Evolutionary conservation across 768 basidiomycete species (phyloP), one percentile per base, ranked within the genome.

Genomic region (Hericium rajendrae): DNA sequence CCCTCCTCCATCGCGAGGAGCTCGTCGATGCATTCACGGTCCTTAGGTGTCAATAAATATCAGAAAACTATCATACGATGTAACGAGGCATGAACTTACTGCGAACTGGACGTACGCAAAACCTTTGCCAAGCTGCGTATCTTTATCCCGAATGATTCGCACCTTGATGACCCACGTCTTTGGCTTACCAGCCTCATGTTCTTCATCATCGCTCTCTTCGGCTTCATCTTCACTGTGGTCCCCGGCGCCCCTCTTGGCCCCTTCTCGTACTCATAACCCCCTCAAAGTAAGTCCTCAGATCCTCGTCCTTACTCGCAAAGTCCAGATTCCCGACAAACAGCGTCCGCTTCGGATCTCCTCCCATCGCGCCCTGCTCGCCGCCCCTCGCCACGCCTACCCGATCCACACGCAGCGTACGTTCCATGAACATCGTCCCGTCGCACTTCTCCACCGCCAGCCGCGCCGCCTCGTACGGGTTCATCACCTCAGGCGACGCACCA

Each of bases 241-340:
- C 3, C 60, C 62, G 6, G 59, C 61, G 28, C 69, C 70, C 9
- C 84, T 80, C 84, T 80, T 12, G 76, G 73, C 0, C 92, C 92
- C 43, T 82, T 76, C 72, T 93, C 1, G 78, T 73, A 41, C 74
- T 78, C 16, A 97, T 70, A 37, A 92, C 67, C 4, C 77, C 79
- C 70, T 98, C 94, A 56, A 97, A 94, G 70, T 91, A 97, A 4
- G 75, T 78, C 26, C 97, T 73, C 46, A 99, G 67, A 66, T 94
- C 91, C 67, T 95, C 90, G 66, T 97, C 97, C 66, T 85, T 88
- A 65, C 88, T 84, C 39, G 84, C 88, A 68, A 97, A 97, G 67
- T 97, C 94, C 58, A 99, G 75, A 64, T 89, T 94, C 5, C 95
- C 95, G 2, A 99, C 86, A 65, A 97, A 98, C 24, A 97, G 67